Conservation (phyloP, 176 grass and related monocot genomes). For the Oryza glaberrima region DNA sequence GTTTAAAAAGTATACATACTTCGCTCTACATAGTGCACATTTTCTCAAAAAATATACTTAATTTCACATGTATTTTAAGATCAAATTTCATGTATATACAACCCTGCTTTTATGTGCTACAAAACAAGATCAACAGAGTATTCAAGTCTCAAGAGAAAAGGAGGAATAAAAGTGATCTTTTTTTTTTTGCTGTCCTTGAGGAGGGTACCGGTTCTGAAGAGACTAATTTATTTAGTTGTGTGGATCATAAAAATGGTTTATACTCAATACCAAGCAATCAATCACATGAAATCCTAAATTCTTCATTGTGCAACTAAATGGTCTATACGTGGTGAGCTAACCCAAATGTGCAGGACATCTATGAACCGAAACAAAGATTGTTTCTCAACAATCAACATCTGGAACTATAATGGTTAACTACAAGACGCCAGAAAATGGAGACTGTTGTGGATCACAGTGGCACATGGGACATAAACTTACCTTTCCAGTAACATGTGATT, state of each 20-base stretch:
- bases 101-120: neutral
- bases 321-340: neutral
- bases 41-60: neutral
- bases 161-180: constrained; percentile 9
- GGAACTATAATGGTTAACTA: constrained; percentile 18
- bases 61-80: neutral
- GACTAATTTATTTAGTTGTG: neutral
- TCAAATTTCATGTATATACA: constrained; percentile 13
- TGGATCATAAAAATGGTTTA: neutral
- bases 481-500: constrained; percentile 37
- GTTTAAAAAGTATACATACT: neutral
- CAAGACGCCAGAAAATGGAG: neutral
- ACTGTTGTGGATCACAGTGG: neutral
- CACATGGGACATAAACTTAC: constrained; percentile 38
- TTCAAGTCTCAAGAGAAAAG: neutral
- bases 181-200: neutral
- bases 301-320: neutral
- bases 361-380: constrained; percentile 16
- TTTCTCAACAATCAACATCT: constrained; percentile 20
- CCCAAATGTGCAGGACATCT: neutral
- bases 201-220: neutral
- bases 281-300: constrained; percentile 5
- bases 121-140: constrained; percentile 8
- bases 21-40: neutral
- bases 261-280: constrained; percentile 10